Base-by-base conservation (phyloP, 352 stramenopile genomes). In the Globisporangium cederbergense region DNA sequence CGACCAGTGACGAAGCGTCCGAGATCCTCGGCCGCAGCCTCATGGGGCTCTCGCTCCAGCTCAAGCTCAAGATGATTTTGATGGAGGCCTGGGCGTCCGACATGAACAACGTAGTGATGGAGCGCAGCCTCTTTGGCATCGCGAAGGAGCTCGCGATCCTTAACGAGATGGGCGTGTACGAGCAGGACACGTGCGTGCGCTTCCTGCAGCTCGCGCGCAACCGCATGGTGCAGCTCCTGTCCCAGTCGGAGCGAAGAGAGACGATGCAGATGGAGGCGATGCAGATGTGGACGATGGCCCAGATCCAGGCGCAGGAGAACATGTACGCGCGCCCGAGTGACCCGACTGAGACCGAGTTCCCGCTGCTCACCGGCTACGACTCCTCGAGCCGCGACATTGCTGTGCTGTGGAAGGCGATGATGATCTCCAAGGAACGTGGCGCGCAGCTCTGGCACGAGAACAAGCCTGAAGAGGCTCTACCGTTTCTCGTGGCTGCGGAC, bases 71-170 rank as follows among this genome's bases (percentile, higher is more conserved):
- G 80, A 88, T 83, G 72, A 87, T 92, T 47, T 64, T 95, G 45
- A 79, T 91, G 36, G 86, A 95, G 58, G 83, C 86, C 25, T 93
- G 83, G 78, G 79, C 85, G 25, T 93, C 80, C 3, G 83, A 95
- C 72, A 90, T 91, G 81, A 95, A 95, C 74, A 90, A 73, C 63
- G 80, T 95, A 57, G 86, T 95, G 30, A 93, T 95, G 70, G 86
- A 95, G 64, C 83, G 85, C 53, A 93, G 91, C 59, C 74, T 95
- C 10, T 91, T 93, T 56, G 67, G 76, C 20, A 89, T 93, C 59
- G 86, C 86, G 53, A 92, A 92, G 64, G 86, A 95, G 63, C 74
- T 95, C 32, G 86, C 86, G 32, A 78, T 90, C 25, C 65, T 95
- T n/a, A 84, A 85, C 56, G 73, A 83, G 32, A 79, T 90, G 69